Base-by-base conservation (phyloP, 345 rosid genomes). In the Syzygium grande region DNA sequence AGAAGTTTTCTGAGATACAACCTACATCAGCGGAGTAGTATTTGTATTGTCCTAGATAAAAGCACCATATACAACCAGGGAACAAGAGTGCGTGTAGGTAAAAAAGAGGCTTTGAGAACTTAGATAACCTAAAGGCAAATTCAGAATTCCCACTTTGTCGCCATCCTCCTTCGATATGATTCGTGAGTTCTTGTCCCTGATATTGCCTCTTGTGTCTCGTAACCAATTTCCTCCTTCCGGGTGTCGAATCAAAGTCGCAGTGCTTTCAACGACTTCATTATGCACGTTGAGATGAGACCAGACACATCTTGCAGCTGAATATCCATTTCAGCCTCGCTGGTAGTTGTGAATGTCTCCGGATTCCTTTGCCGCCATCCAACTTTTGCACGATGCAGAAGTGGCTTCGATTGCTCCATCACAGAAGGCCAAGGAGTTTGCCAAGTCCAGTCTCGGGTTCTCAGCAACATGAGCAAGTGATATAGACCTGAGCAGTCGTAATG, bases 351-450 rank as follows among this genome's bases (percentile, higher is more conserved):
- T 22, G 80, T 17, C 46, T 73, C 49, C 80, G 34, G 80, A 34
- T 38, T 73, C 80, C 46, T 73, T 73, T 34, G 80, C 19, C 4
- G 80, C 93, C 98, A 93, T 94, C 88, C 92, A 95, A 27, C 93
- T 27, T 90, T 96, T 17, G 92, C 92, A 90, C 88, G 97, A 88
- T 92, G 10, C 95, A 49, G 93, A 84, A 61, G 93, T 93, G 6
- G 97, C 97, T 84, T 96, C 98, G 13, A 95, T 95, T 3, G 97
- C 97, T 87, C 95, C 96, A 86, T 95, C 98, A 34, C 95, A 89
- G 49, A 73, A 73, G 25, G 14, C 46, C 80, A 34, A 34, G 80
- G 49, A 94, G 90, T 91, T 93, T 13, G 90, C 89, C 13, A 97
- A 95, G 91, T 94, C 94, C 77, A 94, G 59, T 84, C 94, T 90